Percentiles rank a stretch among this genome's conserved stretches.
These are phyloP conservation scores for Ganoderma meredithae DNA, from an alignment of 1,284 basidiomycete genomes.

Conservation along the genomic window DNA sequence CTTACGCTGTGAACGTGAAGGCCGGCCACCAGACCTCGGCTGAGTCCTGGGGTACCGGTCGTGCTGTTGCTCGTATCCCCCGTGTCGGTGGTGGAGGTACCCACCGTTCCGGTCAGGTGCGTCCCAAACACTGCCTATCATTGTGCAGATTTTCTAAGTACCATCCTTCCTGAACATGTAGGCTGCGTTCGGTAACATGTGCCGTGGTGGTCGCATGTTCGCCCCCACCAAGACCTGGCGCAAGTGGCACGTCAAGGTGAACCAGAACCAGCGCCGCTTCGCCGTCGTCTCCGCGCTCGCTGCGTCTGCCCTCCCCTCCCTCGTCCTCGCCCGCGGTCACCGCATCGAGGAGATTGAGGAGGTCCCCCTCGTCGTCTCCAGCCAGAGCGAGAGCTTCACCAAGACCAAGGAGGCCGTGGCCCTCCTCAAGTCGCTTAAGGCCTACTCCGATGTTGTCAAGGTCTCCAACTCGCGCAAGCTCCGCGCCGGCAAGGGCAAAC, in stretches of 20 bases:
- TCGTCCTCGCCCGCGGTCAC: constrained; percentile 99
- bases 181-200: constrained; percentile 99
- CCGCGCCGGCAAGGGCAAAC: constrained; percentile 97
- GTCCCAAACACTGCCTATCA: constrained; percentile 29
- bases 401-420: constrained; percentile 99
- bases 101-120: constrained; percentile 94
- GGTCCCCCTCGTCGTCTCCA: constrained; percentile 92
- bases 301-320: constrained; percentile 96
- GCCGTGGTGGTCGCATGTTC: constrained; percentile 99
- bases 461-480: constrained; percentile 98
- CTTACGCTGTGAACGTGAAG: constrained; percentile 97
- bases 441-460: constrained; percentile 96
- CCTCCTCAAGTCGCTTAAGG: constrained; percentile 90
- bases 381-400: constrained; percentile 84
- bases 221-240: constrained; percentile 99
- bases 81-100: constrained; percentile 99
- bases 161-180: constrained; percentile 41
- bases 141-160: neutral
- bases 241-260: constrained; percentile 99
- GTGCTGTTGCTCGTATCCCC: constrained; percentile 99
- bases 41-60: constrained; percentile 99
- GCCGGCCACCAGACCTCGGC: constrained; percentile 99
- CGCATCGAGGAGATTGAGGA: constrained; percentile 98
- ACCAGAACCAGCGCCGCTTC: constrained; percentile 99
- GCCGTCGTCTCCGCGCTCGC: constrained; percentile 98